phyloP scores from a whole-genome alignment of 2,329 filamentous ascomycete genomes.

The Mariannaea elegans region DNA sequence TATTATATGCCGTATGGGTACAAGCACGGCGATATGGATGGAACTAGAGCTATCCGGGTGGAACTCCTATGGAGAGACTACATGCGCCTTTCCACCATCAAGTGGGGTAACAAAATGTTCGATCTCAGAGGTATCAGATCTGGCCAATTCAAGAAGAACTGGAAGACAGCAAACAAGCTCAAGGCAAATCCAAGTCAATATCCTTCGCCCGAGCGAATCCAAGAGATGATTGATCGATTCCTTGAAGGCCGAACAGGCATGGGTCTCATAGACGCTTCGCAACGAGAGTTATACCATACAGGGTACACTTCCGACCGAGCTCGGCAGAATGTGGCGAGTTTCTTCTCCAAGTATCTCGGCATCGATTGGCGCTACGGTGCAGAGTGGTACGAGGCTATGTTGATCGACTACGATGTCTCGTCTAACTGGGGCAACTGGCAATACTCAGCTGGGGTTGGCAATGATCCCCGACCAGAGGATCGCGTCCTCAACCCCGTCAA shows the following conservation, averaged over 20 bases:
- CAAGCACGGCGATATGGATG: conserved; percentile 75
- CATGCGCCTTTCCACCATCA: conserved; percentile 78
- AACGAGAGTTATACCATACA: conserved; percentile 77
- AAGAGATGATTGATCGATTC: conserved; percentile 64
- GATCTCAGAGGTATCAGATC: conserved; percentile 67
- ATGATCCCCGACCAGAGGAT: conserved; percentile 76
- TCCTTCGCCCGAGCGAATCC: conserved; percentile 54
- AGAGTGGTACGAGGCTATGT: conserved; percentile 81
- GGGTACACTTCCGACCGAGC: conserved; percentile 83
- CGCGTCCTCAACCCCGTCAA: conserved; percentile 86
- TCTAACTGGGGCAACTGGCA: conserved; percentile 88
- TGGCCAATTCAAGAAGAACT: conserved; percentile 53
- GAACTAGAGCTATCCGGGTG: conserved; percentile 74
- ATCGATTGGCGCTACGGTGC: conserved; percentile 85
- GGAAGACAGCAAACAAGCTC: conserved; percentile 56
- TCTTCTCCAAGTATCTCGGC: conserved; percentile 75
- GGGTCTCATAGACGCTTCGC: conserved; percentile 79
- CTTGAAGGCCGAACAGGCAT: conserved; percentile 76
- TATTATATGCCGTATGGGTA: conserved; percentile 62
- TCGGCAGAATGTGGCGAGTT: conserved; percentile 79
- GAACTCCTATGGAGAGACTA: conserved; percentile 85
- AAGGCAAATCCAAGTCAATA: conserved; percentile 47
- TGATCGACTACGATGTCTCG: conserved; percentile 79
- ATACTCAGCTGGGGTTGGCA: conserved; percentile 81
- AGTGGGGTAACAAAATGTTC: conserved; percentile 74